A percentile compares a stretch with the other conserved stretches of the same genome.
Conservation (phyloP, 225 moss, liverwort and hornwort genomes). For the Ulota crispa region DNA sequence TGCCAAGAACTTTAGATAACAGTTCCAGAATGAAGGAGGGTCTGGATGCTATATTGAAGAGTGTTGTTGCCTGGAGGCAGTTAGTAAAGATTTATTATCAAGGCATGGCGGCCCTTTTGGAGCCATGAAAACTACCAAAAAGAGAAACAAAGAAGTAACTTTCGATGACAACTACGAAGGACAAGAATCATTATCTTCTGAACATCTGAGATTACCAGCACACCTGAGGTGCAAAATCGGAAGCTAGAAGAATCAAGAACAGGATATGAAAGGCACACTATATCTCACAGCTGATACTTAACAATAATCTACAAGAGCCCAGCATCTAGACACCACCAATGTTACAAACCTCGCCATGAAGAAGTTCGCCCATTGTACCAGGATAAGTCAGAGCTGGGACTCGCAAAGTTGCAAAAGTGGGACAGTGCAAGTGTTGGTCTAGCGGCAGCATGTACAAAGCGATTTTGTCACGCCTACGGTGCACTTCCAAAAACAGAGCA, state of each 20-base stretch:
- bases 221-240: background rate
- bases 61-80: constrained; percentile 6
- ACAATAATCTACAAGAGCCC: background rate
- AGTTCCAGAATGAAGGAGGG: background rate
- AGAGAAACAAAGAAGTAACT: background rate
- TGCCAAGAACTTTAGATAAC: constrained; percentile 1
- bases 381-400: constrained; percentile 85
- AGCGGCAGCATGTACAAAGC: constrained; percentile 84
- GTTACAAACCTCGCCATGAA: constrained; percentile 87
- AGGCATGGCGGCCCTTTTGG: background rate
- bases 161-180: background rate
- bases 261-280: constrained; percentile 12
- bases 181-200: background rate
- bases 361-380: constrained; percentile 91
- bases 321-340: constrained; percentile 17
- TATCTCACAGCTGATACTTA: background rate
- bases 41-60: constrained; percentile 16
- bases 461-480: constrained; percentile 96
- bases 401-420: constrained; percentile 89
- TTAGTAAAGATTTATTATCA: background rate
- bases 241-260: constrained; percentile 11
- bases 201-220: constrained; percentile 1
- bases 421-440: constrained; percentile 91
- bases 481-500: constrained; percentile 86
- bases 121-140: constrained; percentile 17